Base-by-base conservation (phyloP, 2,329 filamentous ascomycete species). In the Colletotrichum scovillei region DNA sequence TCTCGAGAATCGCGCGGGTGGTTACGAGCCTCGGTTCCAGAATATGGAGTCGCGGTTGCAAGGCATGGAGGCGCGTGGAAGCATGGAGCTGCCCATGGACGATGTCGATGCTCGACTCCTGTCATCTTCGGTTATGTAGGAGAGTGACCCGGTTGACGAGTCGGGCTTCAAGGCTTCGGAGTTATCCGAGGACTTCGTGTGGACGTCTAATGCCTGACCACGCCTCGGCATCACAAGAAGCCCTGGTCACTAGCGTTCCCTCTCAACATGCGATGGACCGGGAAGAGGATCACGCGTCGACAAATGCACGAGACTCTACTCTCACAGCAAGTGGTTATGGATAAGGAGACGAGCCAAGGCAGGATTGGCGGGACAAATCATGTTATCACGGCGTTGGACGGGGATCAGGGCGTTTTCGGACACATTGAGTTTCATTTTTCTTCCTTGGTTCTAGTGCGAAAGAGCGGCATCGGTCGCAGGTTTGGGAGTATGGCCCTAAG, bases 1-100 rank as follows among this genome's bases (percentile, higher is more conserved):
- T 58, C 82, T 91, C 38, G 88, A 91, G 77, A 81, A 81, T 62
- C 84, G 84, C 62, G 79, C 82, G n/a, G 80, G 79, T 56, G 78
- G 78, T 24, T 86, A 85, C 70, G 84, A 86, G 72, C 84, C 84
- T 16, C 82, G 84, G 52, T 86, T 86, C 78, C 84, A 86, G 75
- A 79, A 82, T 38, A 81, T 86, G 65, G 84, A 86, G 74, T 80
- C 81, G 55, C 79, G 84, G 30, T 78, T 86, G 30, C 84, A 86
- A 74, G 81, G 81, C 56, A 80, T 86, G 76, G 84, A 86, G 74
- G 74, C 74, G 14, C 75, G 77, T 14, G 70, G 73, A 59, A 63
- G 69, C 63, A 78, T 78, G 74, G 77, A 78, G 63, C 75, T 78
- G n/a, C 81, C 83, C 46, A 84, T 85, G 82, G 84, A 85, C 71